Evolutionary conservation across 2,329 filamentous ascomycete genomes (phyloP), one percentile per base, ranked within the genome.

Genomic region (Cladosporium sp.): DNA sequence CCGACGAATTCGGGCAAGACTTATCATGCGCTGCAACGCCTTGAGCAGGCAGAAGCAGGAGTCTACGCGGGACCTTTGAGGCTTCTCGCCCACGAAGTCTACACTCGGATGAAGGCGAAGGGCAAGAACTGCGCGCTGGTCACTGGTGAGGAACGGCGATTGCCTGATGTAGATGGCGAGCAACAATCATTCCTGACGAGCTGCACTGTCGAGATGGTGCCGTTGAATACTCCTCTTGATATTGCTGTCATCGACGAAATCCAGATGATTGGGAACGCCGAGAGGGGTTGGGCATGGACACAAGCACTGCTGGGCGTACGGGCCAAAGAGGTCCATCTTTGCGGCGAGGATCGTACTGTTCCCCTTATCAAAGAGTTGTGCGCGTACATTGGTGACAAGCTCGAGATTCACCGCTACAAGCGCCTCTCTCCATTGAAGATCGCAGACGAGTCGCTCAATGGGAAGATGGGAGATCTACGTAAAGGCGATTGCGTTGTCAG

Each of bases 1-100:
- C 93, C 93, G 1, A 98, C 93, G 2, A 98, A 98, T 69, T 97
- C 93, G 0, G 93, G 93, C 53, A 98, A 98, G 76, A 98, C 95
- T 0, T 98, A 97, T 66, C 86, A 90, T 66, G 95, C 93, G 0
- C 73, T 98, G 58, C 85, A 95, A 70, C 83, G 86, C 10, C 77
- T 98, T 9, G 89, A 96, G 67, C 76, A 81, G 46, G 85, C 86
- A 2, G 78, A 84, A 31, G 79, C 77, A 8, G 93, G 93, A 37
- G 84, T 95, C 46, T 98, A 97, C 67, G 89, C 92, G 3, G 93
- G 95, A 0, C 93, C 93, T 0, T 74, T 98, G 42, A 82, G 93
- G 45, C 74, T 98, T 43, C 77, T 98, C 28, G 93, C 93, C 0
- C 91, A 95, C 63, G 93, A 98, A 69, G 86, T 97, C n/a, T 97